Evolutionary conservation across 164 flowering plant genomes (phyloP), one percentile per base, ranked within the genome.

Genomic region (Sextonia rubra): DNA sequence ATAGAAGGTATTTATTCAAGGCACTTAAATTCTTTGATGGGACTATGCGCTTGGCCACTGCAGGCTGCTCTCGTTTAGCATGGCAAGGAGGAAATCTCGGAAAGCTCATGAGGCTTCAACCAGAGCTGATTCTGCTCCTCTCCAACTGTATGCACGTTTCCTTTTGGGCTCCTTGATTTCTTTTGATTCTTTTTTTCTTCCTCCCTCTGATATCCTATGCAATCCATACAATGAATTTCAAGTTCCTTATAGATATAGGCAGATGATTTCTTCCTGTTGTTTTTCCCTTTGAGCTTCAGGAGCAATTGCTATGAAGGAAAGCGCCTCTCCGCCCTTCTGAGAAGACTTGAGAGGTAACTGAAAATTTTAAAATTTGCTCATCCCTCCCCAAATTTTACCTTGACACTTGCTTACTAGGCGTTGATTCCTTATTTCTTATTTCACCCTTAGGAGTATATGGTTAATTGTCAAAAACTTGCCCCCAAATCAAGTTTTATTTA

Each of bases 221-320:
- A 29, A 6, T 8, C 22, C 9, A 4, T 49, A 25, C 23, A 24
- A n/a, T 11, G 14, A 30, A 12, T 68, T 64, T 29, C 62, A 12
- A 5, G 23, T 27, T 26, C 47, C 3, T 24, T 1, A 12, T 32
- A n/a, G n/a, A 25, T 7, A 15, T 37, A 6, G 49, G 15, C 29
- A 6, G 2, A 3, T 71, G 25, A 29, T 20, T 47, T 62, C 49
- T 32, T n/a, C n/a, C n/a, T n/a, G n/a, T n/a, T n/a, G n/a, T 61
- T 27, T 2, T 20, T 1, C 30, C 55, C 11, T 11, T 64, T 52
- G n/a, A 32, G 18, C 30, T 55, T 61, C 12, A 60, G 47, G 71
- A 72, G 71, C 68, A 84, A 85, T 61, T 80, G 76, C 80, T 86
- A 69, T 56, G 92, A 88, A 83, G 93, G 93, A 60, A 91, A 88